Base-by-base conservation (phyloP, 441 rosid genomes). In the Pelargonium cotyledonis region DNA sequence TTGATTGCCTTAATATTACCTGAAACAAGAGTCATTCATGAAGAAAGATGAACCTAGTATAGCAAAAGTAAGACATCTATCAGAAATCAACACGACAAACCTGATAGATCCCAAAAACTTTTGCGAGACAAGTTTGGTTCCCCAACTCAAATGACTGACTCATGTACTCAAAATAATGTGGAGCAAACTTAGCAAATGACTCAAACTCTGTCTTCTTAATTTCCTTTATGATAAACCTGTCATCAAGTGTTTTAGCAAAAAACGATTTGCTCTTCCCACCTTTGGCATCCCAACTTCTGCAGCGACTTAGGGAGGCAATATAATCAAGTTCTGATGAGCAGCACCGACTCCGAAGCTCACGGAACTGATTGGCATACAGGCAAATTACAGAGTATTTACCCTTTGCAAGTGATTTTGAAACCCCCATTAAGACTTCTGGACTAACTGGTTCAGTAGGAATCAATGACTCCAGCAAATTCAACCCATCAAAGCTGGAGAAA, bases 71-170 rank as follows among this genome's bases (percentile, higher is more conserved):
- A 6, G 15, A 21, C 16, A 65, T 41, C 58, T 5, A 46, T 46
- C 67, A 63, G 55, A 26, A 31, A 19, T 64, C 43, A 68, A 44
- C 15, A 40, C 31, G 35, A 49, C 82, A 62, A 61, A 92, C 99
- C 98, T 95, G 98, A 85, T 90, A 85, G 72, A 95, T 90, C 70
- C 99, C 99, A 47, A 95, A 84, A 79, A 95, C 89, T 86, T 95
- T 95, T 35, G 99, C 96, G 53, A 95, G 97, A 73, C 98, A 95
- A 63, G 99, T 90, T 76, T 90, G 98, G 80, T 88, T 90, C 73
- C 97, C 95, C 62, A 70, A 73, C 67, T 85, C 84, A 76, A 82
- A 90, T 2, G 96, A 89, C 66, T 85, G 81, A 23, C 72, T 84
- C 96, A 92, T 88, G 89, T 95, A 78, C 81, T 92, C 85, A 81